Base-by-base conservation (phyloP, 2,329 filamentous ascomycete species). In the Chrysosporium queenslandicum region DNA sequence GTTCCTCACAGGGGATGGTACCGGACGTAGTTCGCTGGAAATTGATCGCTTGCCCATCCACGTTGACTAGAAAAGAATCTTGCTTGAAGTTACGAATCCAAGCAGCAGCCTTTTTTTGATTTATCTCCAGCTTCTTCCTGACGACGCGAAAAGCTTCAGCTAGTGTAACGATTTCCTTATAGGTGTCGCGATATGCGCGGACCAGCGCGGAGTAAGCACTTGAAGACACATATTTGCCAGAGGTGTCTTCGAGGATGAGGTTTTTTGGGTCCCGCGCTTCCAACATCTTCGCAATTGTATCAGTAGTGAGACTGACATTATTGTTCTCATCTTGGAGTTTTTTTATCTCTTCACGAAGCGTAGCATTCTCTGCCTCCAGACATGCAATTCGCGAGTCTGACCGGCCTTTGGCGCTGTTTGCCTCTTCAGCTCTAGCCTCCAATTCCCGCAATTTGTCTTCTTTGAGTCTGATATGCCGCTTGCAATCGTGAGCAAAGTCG, bases 121-220 rank as follows among this genome's bases (percentile, higher is more conserved):
- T 62, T n/a, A 61, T 60, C 46, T 66, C 63, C 4, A 68, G 55
- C 25, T 60, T 63, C 6, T 53, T 53, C 52, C 62, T 66, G 20
- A 71, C 60, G 20, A 59, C 56, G 3, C 52, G 59, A 53, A 61
- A 65, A 2, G 62, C 62, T 18, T 59, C 49, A 4, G 61, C 34
- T 18, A 70, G 56, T 8, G 56, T 64, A 36, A 58, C 53, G 11
- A 64, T 43, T 47, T 67, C 64, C 7, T 50, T 46, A 42, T 70
- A 70, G 14, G 70, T 58, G 8, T 62, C 57, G 2, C 55, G 51
- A 57, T 71, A 71, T 55, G 61, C 62, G 4, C 54, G 29, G n/a
- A 58, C 58, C 25, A 69, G 49, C 4, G 50, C 51, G 8, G n/a
- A 29, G 30, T 45, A 52, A 46, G n/a, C 11, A n/a, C 11, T 27